These are phyloP conservation scores for Gonapodya prolifera DNA, from an alignment of 192 early-diverging fungal genomes.

Conservation along the genomic window DNA sequence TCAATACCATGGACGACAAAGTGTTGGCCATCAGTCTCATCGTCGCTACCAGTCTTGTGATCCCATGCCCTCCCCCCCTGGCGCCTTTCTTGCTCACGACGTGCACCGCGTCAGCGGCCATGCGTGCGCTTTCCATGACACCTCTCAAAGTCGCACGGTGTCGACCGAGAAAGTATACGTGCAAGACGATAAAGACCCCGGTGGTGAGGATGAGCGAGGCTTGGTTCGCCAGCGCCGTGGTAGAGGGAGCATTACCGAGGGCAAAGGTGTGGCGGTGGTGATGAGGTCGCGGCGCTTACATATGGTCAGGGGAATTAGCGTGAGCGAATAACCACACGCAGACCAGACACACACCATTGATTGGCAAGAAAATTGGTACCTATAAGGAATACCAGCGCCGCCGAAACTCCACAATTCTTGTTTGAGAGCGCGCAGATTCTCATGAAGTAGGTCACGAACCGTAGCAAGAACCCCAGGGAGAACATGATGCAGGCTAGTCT, in stretches of 20 bases:
- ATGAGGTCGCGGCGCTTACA: too few relatives aligned
- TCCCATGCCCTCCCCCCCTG: background rate
- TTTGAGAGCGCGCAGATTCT: background rate
- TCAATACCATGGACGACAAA: background rate
- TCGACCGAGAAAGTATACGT: background rate
- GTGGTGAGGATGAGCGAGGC: background rate
- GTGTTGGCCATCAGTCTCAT: background rate
- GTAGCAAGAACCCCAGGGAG: background rate
- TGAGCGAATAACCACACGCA: background rate
- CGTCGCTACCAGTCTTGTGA: background rate
- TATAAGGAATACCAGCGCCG: background rate
- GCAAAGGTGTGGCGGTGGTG: too few relatives aligned
- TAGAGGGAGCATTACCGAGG: background rate
- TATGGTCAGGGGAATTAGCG: background rate
- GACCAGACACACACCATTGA: background rate
- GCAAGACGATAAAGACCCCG: background rate
- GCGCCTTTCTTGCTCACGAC: background rate
- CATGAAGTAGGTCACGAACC: background rate
- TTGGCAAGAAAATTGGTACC: background rate
- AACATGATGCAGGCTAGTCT: background rate
- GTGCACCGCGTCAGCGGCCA: background rate
- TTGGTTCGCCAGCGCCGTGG: background rate
- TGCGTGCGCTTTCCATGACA: background rate
- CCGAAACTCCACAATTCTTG: background rate
- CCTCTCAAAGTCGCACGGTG: background rate